Base-by-base conservation (phyloP, 2,329 filamentous ascomycete genomes). In the Lachnum nothofagi region DNA sequence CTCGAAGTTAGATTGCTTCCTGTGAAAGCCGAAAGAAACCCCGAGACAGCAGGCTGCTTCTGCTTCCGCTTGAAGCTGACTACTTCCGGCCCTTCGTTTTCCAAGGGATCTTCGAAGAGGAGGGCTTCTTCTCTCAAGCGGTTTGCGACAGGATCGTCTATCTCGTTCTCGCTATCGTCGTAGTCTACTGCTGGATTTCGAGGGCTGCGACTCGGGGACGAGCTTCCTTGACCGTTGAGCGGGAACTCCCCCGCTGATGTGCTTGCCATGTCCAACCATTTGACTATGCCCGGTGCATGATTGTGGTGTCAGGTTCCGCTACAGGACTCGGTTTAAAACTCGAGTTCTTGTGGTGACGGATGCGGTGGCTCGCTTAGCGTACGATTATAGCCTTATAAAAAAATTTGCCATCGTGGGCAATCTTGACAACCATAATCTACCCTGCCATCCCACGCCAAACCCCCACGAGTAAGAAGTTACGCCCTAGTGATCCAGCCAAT, bases 1-100 rank as follows among this genome's bases (percentile, higher is more conserved):
- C 52, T 46, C 17, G 60, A 55, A 20, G 43, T 53, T 27, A 52
- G 48, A 8, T 48, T 53, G 37, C 25, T 56, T 24, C 54, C 55
- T 16, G 62, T 52, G 22, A 64, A 51, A 12, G 55, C 55, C 20
- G 62, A 60, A 23, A 67, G 43, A 41, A 65, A 63, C 23, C 49
- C 52, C 31, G 49, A 57, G 6, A 44, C 49, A 4, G 55, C 19
- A 16, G 55, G 47, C 23, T 57, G 57, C 52, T 75, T 84, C 58
- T 80, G 76, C 55, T 80, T 84, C 62, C 85, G 82, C 71, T 88
- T 88, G 70, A 88, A 89, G 27, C 84, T 85, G 45, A 86, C 68
- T 23, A 75, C 72, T 41, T 78, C 72, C 46, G 70, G 67, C 27
- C 78, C 62, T 37, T 72, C 69, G 43, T 71, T 68, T 46, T 72